Percentiles rank a stretch among this genome's conserved stretches.
phyloP scores from a whole-genome alignment of 1,284 basidiomycete species.

The Coniferiporia weirii region DNA sequence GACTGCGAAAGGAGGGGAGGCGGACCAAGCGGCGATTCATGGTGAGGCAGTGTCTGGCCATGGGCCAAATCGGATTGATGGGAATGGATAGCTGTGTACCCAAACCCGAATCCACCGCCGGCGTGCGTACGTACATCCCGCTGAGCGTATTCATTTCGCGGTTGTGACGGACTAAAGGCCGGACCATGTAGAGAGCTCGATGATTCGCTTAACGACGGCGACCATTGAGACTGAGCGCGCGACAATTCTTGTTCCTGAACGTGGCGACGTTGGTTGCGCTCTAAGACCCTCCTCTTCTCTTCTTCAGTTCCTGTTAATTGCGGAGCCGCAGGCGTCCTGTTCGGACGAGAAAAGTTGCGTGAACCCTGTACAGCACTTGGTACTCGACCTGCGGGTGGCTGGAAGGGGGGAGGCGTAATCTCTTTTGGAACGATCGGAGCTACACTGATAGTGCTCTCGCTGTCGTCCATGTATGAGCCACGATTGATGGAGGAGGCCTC shows the following conservation, averaged over 20 bases:
- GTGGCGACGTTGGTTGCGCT: conserved; percentile 42
- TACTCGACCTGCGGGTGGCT: conserved; percentile 18
- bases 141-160: neutral
- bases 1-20: conserved; percentile 9
- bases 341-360: conserved; percentile 53
- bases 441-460: neutral
- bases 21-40: neutral
- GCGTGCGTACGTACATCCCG: neutral
- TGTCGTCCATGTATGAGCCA: conserved; percentile 18
- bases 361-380: conserved; percentile 33
- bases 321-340: conserved; percentile 30
- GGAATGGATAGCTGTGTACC: conserved; percentile 1
- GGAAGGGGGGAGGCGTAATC: conserved; percentile 14
- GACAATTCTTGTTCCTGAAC: neutral
- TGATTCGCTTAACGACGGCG: neutral
- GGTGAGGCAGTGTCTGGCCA: conserved; percentile 5
- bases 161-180: neutral
- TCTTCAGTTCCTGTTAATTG: conserved; percentile 42
- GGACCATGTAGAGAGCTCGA: neutral
- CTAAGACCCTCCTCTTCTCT: conserved; percentile 54
- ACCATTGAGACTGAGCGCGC: neutral
- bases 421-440: conserved; percentile 9
- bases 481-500: conserved; percentile 19
- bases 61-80: neutral
- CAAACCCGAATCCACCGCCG: neutral